Evolutionary conservation across 2,329 filamentous ascomycete genomes (phyloP), one percentile per base, ranked within the genome.

Genomic region (Trematosphaeria pertusa): DNA sequence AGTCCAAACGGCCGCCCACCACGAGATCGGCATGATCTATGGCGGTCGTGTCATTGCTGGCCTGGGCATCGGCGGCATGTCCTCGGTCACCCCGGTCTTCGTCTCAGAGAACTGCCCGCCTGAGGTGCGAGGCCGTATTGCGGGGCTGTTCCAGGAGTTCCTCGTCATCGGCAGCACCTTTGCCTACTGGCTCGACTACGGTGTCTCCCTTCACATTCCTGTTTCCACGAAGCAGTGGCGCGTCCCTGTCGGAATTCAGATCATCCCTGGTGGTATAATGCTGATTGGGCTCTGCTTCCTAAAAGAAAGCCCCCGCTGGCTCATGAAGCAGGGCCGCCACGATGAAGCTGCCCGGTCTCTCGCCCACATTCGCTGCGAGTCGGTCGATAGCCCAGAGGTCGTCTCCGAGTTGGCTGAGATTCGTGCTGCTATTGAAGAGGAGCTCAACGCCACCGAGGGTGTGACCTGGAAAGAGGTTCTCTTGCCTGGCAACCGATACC

Each of bases 241-340:
- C 18, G 80, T 87, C 31, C 84, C 84, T 1, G 82, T 80, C 10
- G 75, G 70, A 1, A 40, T 74, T 14, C 73, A 75, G 40, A 54
- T 73, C 5, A 46, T 73, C 2, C 70, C 71, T 1, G 71, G 64
- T n/a, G 45, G 58, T 1, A 32, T 65, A 19, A 59, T 67, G 12
- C 39, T 58, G 2, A 22, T 54, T 3, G 60, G 62, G n/a, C 54
- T 75, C 43, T 73, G 82, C 46, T 71, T 84, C 2, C 26, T 50
- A n/a, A 81, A 82, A 0, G 82, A 85, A 55, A 82, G 79, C 1
- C 82, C 82, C 1, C 70, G 82, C 44, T 85, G 81, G 81, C 70
- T 84, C n/a, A 78, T 82, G 38, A 74, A 74, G 49, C 74, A 80
- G 24, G 78, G 79, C 28, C 75, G 78, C 10, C 68, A 75, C 8